phyloP scores from a whole-genome alignment of 2,329 filamentous ascomycete species.

The Drechslera avenae region DNA sequence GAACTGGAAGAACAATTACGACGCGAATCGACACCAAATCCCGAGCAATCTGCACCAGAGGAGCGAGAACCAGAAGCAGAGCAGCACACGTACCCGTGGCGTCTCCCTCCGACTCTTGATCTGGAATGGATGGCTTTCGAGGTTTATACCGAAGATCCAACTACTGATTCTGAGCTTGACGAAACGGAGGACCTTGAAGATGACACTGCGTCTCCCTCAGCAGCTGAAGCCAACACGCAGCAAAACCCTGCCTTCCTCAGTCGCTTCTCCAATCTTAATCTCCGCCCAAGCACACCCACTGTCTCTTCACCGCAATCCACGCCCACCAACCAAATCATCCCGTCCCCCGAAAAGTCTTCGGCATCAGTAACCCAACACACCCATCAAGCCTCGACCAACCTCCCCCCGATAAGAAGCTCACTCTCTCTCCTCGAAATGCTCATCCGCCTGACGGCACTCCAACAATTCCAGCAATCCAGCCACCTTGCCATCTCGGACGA shows the following conservation, averaged over 20 bases:
- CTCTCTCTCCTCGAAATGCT: slow-evolving; percentile 87
- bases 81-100: slow-evolving; percentile 54
- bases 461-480: slow-evolving; percentile 88
- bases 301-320: slow-evolving; percentile 12
- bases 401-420: slow-evolving; percentile 64
- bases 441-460: slow-evolving; percentile 81
- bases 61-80: slow-evolving; percentile 3
- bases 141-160: slow-evolving; percentile 71
- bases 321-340: slow-evolving; percentile 34
- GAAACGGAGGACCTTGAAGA: slow-evolving; percentile 34
- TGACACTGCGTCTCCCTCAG: slow-evolving; percentile 22
- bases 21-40: slow-evolving; percentile 47
- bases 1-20: slow-evolving; percentile 53
- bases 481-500: slow-evolving; percentile 91
- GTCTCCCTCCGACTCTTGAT: slow-evolving; percentile 75
- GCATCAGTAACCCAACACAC: no score
- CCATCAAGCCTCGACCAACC: slow-evolving; percentile 29
- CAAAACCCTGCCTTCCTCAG: slow-evolving; percentile 48
- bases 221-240: slow-evolving; percentile 30
- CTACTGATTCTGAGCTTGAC: slow-evolving; percentile 60
- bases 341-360: slow-evolving; percentile 32
- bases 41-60: slow-evolving; percentile 13
- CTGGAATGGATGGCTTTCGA: slow-evolving; percentile 92
- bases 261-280: slow-evolving; percentile 55
- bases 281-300: slow-evolving; percentile 39